Base-by-base conservation (phyloP, 169 alveolate genomes). In the Plasmodium gallinaceum region DNA sequence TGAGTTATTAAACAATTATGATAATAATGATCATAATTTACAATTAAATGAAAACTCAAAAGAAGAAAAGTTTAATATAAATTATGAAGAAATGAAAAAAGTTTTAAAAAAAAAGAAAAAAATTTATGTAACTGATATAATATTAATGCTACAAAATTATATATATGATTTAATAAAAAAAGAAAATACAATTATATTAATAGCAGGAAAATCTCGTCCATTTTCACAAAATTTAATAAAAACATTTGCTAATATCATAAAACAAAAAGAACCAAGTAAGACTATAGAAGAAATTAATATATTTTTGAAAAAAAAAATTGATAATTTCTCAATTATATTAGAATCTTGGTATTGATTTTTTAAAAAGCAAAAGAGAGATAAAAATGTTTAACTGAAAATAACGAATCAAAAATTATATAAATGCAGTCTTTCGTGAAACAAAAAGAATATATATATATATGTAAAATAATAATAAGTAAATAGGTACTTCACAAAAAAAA, bases 271-370 rank as follows among this genome's bases (percentile, higher is more conserved):
- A 22, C 80, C 18, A 10, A 62, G 68, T 51, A 83, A 73, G 68
- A 83, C 72, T 0, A 72, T 68, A 51, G 91, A 83, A 46, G 68
- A 83, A 20, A 83, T 83, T n/a, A 42, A 83, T 43, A 39, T 64
- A 42, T 83, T 83, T 83, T 68, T 83, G 52, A 83, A 69, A 83
- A 68, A 83, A 83, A 83, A 83, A 62, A 61, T 83, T n/a, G 91
- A 83, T 37, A 64, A 83, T 52, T 70, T 66, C 48, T 68, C 83
- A 1, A 83, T 83, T 68, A 83, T 83, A 69, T 24, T 83, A 10
- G 91, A 83, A 83, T 83, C 91, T 51, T 83, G 91, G 91, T 83
- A 83, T 72, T 83, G 54, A 80, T 68, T 42, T 18, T 20, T 46
- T 10, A 7, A 32, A 26, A 45, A 45, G 32, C 10, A 12, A 43